Evolutionary conservation across 2,329 filamentous ascomycete genomes (phyloP).

Genomic region (Colletotrichum aenigma): DNA sequence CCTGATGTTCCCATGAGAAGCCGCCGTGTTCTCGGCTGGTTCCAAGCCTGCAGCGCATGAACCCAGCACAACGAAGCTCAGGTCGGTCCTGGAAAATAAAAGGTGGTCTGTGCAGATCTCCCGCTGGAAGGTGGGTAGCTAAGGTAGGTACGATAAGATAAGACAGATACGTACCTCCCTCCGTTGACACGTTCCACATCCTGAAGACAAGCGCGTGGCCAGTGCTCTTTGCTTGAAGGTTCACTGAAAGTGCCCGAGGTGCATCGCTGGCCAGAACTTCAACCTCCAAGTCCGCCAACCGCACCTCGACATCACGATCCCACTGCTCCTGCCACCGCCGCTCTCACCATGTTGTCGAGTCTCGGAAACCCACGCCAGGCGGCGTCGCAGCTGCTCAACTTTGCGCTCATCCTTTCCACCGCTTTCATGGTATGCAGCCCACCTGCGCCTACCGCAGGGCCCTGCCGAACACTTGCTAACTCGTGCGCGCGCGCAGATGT

Average conservation of each 20-base stretch:
- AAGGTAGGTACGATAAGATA: conserved; percentile 7
- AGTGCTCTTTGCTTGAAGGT: conserved; percentile 1
- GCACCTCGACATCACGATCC: neutral
- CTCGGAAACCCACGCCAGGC: conserved; percentile 80
- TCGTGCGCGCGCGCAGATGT: conserved; percentile 57
- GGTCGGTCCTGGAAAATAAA: neutral
- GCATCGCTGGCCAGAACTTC: conserved; percentile 19
- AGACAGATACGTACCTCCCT: neutral
- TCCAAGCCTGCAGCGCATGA: neutral
- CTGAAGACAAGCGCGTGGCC: conserved; percentile 5
- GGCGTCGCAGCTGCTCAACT: conserved; percentile 84
- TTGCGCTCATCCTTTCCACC: conserved; percentile 86
- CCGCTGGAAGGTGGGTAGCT: neutral
- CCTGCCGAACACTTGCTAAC: neutral
- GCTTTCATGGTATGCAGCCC: conserved; percentile 76
- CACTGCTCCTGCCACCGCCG: neutral
- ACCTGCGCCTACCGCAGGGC: neutral
- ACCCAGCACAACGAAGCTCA: neutral
- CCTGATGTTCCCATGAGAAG: neutral
- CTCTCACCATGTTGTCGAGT: conserved; percentile 65
- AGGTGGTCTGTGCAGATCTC: neutral
- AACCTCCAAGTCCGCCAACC: neutral
- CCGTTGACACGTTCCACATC: conserved; percentile 11
- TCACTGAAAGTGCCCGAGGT: neutral
- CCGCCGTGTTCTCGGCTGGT: neutral